Evolutionary conservation across 2,329 filamentous ascomycete genomes (phyloP).

Genomic region (Monilinia fructigena): DNA sequence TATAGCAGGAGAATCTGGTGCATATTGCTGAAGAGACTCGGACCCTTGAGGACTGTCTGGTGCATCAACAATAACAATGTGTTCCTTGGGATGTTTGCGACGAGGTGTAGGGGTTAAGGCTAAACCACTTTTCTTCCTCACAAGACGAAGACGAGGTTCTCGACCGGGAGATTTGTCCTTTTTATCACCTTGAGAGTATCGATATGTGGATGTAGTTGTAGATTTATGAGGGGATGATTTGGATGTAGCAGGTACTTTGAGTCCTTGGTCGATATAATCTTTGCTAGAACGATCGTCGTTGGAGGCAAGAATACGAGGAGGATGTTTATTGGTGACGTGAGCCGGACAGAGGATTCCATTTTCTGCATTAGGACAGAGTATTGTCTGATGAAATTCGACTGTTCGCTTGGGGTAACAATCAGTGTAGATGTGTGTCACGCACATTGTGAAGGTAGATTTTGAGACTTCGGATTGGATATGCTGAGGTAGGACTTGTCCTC

Average conservation of each 20-base stretch:
- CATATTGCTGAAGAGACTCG: conserved; percentile 48
- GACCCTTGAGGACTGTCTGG: conserved; percentile 45
- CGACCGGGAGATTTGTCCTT: conserved; percentile 25
- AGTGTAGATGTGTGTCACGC: conserved; percentile 49
- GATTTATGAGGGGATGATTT: conserved; percentile 35
- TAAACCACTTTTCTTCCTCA: conserved; percentile 34
- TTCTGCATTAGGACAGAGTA: conserved; percentile 45
- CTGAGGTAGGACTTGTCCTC: conserved; percentile 8
- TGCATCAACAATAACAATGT: conserved; percentile 47
- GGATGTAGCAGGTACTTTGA: conserved; percentile 30
- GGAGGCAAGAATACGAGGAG: conserved; percentile 41
- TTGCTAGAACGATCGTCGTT: conserved; percentile 40
- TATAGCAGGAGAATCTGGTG: conserved; percentile 42
- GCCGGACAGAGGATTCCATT: conserved; percentile 45
- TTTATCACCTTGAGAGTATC: conserved; percentile 37
- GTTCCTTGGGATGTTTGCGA: conserved; percentile 43
- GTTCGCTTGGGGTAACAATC: conserved; percentile 48
- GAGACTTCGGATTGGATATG: conserved; percentile 8
- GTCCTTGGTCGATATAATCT: conserved; percentile 25
- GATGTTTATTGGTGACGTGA: conserved; percentile 46
- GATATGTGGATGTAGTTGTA: conserved; percentile 36
- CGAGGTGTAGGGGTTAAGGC: conserved; percentile 31
- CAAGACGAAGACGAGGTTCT: conserved; percentile 43
- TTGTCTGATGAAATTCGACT: conserved; percentile 41
- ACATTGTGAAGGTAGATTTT: conserved; percentile 46